Evolutionary conservation across 2,329 filamentous ascomycete genomes (phyloP).

Genomic region (Colletotrichum sp.): DNA sequence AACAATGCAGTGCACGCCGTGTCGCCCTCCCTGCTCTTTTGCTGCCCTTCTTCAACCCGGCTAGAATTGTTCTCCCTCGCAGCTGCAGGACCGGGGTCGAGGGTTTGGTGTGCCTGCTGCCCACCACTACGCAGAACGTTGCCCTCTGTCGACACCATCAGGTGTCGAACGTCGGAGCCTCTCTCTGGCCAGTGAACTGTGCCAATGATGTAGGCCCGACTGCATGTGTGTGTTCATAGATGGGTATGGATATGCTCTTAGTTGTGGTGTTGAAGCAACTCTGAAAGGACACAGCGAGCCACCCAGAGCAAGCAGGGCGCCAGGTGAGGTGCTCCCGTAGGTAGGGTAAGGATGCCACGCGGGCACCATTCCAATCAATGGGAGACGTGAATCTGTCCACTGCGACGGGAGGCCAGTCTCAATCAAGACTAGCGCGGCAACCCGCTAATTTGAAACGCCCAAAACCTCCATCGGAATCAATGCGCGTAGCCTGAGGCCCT

Average conservation of each 20-base stretch:
- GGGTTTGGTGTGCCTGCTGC: background rate
- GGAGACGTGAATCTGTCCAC: conserved; percentile 17
- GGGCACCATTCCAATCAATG: conserved; percentile 20
- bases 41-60: background rate
- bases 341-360: background rate
- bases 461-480: conserved; percentile 24
- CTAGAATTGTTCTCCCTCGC: background rate
- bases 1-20: conserved; percentile 9
- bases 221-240: background rate
- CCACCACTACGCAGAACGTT: background rate
- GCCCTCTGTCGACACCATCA: background rate
- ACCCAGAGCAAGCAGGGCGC: background rate
- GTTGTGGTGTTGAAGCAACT: background rate
- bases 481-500: conserved; percentile 1
- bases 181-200: background rate
- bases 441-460: conserved; percentile 25
- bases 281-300: background rate
- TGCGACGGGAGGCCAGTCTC: conserved; percentile 1
- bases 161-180: background rate
- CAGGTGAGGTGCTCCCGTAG: background rate
- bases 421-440: conserved; percentile 14
- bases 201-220: background rate
- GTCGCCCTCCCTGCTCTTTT: background rate
- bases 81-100: background rate
- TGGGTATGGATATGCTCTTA: background rate